Conservation (phyloP, 2,329 filamentous ascomycete species). For the Neobulgaria alba region DNA sequence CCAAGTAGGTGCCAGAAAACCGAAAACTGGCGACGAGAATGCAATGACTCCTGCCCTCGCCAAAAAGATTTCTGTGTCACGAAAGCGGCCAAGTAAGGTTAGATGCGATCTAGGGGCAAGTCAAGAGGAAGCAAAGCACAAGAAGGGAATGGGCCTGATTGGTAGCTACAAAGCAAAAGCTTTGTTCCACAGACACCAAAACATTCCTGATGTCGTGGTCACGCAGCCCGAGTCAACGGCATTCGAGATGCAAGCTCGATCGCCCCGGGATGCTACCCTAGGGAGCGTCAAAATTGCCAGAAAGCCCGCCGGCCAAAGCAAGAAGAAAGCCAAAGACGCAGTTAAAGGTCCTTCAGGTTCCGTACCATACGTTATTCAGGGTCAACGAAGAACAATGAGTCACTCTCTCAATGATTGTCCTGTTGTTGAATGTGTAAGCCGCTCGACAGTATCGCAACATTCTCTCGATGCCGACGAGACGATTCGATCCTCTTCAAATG, state of each 20-base stretch:
- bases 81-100: neutral
- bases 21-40: too few species aligned
- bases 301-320: neutral
- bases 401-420: too few species aligned
- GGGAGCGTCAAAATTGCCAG: neutral
- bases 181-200: neutral
- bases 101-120: neutral
- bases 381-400: too few species aligned
- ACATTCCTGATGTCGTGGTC: neutral
- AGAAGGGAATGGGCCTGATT: neutral
- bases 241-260: neutral
- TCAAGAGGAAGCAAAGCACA: neutral
- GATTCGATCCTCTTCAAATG: neutral
- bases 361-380: too few species aligned
- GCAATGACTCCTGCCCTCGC: too few species aligned
- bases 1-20: too few species aligned
- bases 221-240: neutral
- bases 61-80: neutral
- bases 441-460: neutral
- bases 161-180: neutral
- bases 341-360: neutral
- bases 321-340: neutral
- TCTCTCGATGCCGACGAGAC: neutral
- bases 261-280: neutral
- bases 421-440: neutral